A percentile compares a stretch with the other conserved stretches of the same genome.
Conservation (phyloP, 148 eudicot species). For the Silene uniflora region DNA sequence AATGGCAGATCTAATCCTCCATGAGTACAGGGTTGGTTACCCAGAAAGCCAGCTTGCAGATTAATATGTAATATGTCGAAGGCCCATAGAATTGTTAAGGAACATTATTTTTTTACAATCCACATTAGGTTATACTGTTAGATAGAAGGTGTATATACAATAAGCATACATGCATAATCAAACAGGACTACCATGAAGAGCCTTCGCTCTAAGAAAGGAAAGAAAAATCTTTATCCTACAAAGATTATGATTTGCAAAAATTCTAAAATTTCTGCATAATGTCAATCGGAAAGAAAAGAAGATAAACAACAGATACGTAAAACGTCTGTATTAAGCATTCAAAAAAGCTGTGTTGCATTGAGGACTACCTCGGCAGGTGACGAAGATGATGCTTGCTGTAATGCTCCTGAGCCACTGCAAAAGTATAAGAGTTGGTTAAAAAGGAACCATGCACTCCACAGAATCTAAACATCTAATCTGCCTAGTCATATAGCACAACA, state of each 20-base stretch:
- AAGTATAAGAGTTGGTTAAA: conserved; percentile 13
- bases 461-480: not conserved
- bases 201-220: not conserved
- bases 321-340: not conserved
- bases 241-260: not conserved
- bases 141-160: not conserved
- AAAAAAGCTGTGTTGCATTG: not conserved
- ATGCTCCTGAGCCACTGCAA: conserved; percentile 43
- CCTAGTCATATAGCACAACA: not conserved
- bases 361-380: conserved; percentile 57
- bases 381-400: conserved; percentile 54
- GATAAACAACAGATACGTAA: not conserved
- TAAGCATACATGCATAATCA: not conserved
- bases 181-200: not conserved
- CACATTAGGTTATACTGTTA: not conserved
- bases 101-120: not conserved
- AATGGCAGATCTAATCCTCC: not conserved
- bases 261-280: not conserved
- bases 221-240: not conserved
- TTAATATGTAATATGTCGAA: not conserved
- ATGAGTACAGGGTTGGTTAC: not conserved
- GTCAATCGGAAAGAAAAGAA: not conserved
- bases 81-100: not conserved
- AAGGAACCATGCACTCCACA: not conserved
- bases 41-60: not conserved